Evolutionary conservation across 1,284 basidiomycete species (phyloP).

Genomic region (Rhizoctonia solani): DNA sequence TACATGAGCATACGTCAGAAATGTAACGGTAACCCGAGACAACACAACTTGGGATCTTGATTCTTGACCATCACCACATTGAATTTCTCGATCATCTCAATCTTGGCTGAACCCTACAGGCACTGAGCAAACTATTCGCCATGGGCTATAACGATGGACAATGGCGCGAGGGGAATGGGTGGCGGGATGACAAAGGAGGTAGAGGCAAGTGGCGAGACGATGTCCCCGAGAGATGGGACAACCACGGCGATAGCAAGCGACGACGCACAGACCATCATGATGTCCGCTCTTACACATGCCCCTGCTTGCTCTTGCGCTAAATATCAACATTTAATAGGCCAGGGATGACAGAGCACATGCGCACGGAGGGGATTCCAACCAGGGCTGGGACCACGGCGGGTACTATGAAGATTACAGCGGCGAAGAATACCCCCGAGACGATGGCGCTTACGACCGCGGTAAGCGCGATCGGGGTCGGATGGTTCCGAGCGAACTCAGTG

Average conservation of each 20-base stretch:
- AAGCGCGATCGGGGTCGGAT: conserved; percentile 58
- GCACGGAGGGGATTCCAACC: conserved; percentile 50
- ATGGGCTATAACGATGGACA: conserved; percentile 19
- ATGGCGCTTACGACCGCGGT: conserved; percentile 45
- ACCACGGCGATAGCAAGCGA: conserved; percentile 66
- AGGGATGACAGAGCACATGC: conserved; percentile 39
- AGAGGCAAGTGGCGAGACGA: conserved; percentile 30
- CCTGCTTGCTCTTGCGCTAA: conserved; percentile 21
- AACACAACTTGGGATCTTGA: no score
- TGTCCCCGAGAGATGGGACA: conserved; percentile 37
- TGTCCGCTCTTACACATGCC: conserved; percentile 22
- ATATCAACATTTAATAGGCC: conserved; percentile 34
- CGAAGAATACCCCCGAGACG: conserved; percentile 40
- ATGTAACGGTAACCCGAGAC: neutral
- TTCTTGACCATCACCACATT: neutral
- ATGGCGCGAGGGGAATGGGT: conserved; percentile 14
- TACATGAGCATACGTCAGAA: neutral
- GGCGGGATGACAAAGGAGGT: conserved; percentile 17
- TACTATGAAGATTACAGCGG: conserved; percentile 42
- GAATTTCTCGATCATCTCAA: no score
- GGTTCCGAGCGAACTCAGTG: conserved; percentile 76
- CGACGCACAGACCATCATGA: conserved; percentile 45
- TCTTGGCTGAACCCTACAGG: no score
- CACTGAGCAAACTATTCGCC: neutral
- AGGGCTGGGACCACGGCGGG: conserved; percentile 47